Evolutionary conservation across 1,284 basidiomycete species (phyloP), one percentile per base, ranked within the genome.

Genomic region (Puccinia triticina): DNA sequence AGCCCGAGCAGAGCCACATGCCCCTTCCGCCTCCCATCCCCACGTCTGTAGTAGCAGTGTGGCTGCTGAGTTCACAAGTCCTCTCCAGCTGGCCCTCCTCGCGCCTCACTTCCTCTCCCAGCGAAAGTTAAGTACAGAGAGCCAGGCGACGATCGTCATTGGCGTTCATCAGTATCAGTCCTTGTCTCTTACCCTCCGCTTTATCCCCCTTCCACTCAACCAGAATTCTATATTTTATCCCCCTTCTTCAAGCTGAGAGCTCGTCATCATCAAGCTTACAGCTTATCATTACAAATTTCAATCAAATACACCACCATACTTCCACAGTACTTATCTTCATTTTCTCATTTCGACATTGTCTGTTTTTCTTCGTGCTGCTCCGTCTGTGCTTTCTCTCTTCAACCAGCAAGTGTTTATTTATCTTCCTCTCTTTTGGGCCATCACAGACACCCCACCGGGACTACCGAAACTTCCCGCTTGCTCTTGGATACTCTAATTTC

Each of bases 261-360:
- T 69, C 37, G 64, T 67, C 64, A 67, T 34, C 64, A 43, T 34
- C 66, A 69, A 69, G 26, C 40, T 69, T 69, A 69, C 66, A 69
- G 66, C n/a, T 69, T 57, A n/a, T 57, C n/a, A 69, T 43, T 43
- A 40, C 11, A 64, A 64, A 64, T n/a, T 59, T 59, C 5, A 18
- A 59, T 11, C 32, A 12, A 66, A 66, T 66, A 66, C 64, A 66
- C 32, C 21, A 34, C 2, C 32, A 37, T 64, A 64, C 48, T 72
- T 46, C 48, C 48, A 48, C 48, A 29, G 43, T 72, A 48, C 29
- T 48, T 34, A 48, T 72, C 48, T 72, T 50, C n/a, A 29, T 18
- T 72, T 72, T 16, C 69, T 72, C 32, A n/a, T 14, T 50, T 50
- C 23, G 11, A 10, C 26, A 4, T 72, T 72, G 46, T 46, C 1